Base-by-base conservation (phyloP, 768 basidiomycete species). In the Amanita exitialis region DNA sequence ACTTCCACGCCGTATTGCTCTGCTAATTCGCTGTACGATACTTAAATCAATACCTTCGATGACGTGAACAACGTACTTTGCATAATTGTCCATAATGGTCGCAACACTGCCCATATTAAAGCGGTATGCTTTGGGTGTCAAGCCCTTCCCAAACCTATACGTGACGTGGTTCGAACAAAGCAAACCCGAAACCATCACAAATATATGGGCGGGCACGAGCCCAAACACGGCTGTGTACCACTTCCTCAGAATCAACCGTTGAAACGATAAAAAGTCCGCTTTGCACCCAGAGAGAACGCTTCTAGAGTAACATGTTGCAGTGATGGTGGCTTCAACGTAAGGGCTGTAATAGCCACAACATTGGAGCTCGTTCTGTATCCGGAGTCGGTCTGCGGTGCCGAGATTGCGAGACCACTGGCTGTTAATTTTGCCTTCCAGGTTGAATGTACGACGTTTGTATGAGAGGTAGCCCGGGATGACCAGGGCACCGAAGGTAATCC, bases 281-380 rank as follows among this genome's bases (percentile, higher is more conserved):
- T 90, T 90, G 69, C 89, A 92, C 0, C 88, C 89, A 0, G 84
- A 81, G 5, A 90, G 70, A 36, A 76, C 62, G 49, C 75, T 78
- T 37, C 87, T 75, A 32, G 88, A 68, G 62, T 86, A 90, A 64
- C 87, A 90, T 12, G 79, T 78, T 60, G 82, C 75, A 23, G 74
- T 79, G 47, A 86, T 69, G 46, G 85, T 83, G 1, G 87, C 89
- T 65, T 90, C 86, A 55, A 89, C 74, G 62, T 79, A 90, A 0
- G 90, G 89, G 42, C 71, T 78, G 66, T 79, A 89, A 65, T 86
- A 90, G 0, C 88, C 89, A 61, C 89, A 90, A 67, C 87, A 90
- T 32, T 71, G 48, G 32, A 89, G 77, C 67, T 83, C 74, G 60
- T 85, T 79, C 64, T 91, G 88, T 35, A 90, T 75, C 37, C 78